Base-by-base conservation (phyloP, 1,284 basidiomycete genomes). In the Trichosporon inkin region DNA sequence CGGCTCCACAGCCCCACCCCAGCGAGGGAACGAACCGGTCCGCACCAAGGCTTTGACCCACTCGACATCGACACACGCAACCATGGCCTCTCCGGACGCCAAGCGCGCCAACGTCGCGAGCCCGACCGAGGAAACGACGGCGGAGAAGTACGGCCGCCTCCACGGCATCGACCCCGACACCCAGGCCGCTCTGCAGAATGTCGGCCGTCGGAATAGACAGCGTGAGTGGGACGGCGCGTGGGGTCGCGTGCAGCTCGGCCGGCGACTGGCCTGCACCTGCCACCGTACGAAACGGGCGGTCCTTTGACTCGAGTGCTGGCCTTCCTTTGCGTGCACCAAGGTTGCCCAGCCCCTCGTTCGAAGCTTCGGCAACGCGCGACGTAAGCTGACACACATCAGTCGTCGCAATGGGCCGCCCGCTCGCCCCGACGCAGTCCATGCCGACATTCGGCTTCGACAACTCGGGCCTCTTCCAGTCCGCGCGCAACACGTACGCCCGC, bases 131-230 rank as follows among this genome's bases (percentile, higher is more conserved):
- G 55, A 41, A 11, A 70, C 70, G 6, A 75, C 73, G 0, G 69
- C 71, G 1, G 74, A 76, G 58, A 63, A 62, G n/a, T 73, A 76
- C 41, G 70, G 67, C 10, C 40, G 62, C 14, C 65, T 62, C 37
- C 70, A 73, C 64, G 74, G 73, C 1, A 70, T 76, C 16, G 61
- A 70, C 8, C 61, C 63, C 0, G 68, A 72, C 16, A 47, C 72
- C 11, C 67, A 68, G 58, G 56, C 61, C 14, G 67, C 67, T 28
- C 55, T 76, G 40, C 67, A 70, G 64, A 76, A 69, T 51, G 67
- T 73, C 0, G 70, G 67, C 8, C 56, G 71, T 13, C 55, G 62
- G n/a, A 67, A 62, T 8, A 55, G 74, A 28, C 65, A 67, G 65
- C 61, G 74, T 76, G 63, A 66, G 71, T 70, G 38, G 47, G 3